Evolutionary conservation across 345 rosid species (phyloP).

Genomic region (Camelina sativa): DNA sequence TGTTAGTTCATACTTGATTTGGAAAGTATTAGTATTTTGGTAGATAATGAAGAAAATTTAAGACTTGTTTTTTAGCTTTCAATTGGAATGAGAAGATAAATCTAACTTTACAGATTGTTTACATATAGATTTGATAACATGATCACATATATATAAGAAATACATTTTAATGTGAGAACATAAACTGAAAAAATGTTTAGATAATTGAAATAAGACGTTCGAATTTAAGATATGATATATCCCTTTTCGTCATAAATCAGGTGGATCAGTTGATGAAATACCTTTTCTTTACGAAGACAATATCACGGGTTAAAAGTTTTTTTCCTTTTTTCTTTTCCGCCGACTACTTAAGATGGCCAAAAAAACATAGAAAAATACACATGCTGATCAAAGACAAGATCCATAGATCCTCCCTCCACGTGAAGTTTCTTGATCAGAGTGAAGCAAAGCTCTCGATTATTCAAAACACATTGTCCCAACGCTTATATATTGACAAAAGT

Average conservation of each 20-base stretch:
- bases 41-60: not conserved
- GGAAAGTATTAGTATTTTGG: not conserved
- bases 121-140: too few relatives aligned
- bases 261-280: not conserved
- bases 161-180: not conserved
- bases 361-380: constrained; percentile 18
- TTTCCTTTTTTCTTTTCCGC: not conserved
- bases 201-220: not conserved
- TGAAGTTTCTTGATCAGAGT: constrained; percentile 41
- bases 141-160: not conserved
- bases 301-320: not conserved
- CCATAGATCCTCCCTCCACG: constrained; percentile 39
- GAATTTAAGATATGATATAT: not conserved
- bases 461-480: constrained; percentile 25
- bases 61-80: not conserved
- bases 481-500: constrained; percentile 32
- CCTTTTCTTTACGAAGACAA: constrained; percentile 2
- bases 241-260: not conserved
- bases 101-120: too few relatives aligned
- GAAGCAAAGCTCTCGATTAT: constrained; percentile 26
- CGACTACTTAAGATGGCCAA: constrained; percentile 15
- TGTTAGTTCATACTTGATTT: too few relatives aligned
- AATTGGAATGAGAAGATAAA: too few relatives aligned
- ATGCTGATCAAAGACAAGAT: constrained; percentile 39
- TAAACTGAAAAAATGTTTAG: too few relatives aligned